Evolutionary conservation across 192 early-diverging fungal species (phyloP), one percentile per base, ranked within the genome.

Genomic region (Rhizoclosmatium sp.): DNA sequence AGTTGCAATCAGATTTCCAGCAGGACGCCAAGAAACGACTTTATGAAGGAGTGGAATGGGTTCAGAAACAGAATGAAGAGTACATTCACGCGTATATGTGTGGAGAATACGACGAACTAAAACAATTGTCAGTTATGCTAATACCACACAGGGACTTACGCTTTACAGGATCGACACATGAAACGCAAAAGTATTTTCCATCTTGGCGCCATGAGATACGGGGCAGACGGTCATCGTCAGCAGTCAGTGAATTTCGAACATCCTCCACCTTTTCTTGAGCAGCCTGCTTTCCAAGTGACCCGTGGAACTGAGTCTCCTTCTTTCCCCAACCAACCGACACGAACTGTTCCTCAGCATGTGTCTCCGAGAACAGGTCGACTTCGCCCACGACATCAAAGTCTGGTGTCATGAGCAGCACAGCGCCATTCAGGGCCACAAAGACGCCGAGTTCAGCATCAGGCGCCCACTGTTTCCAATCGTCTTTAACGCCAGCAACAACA

Each of bases 251-350:
- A n/a, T 45, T 42, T 10, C 42, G 19, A 79, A 83, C 49, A 85
- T 83, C 65, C 76, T 73, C 71, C 66, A 82, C 84, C 86, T 89
- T 78, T 82, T 80, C 71, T 42, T 75, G 40, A 2, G 93, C 92
- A 14, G 93, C 93, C 39, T 84, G 71, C 81, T 97, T 95, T 68
- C 94, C 95, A 62, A 86, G 93, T 21, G 92, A 90, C 60, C 98
- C 98, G 78, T 98, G 96, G 81, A 98, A 99, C 79, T 99, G 98
- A 10, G 98, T 99, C 81, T 97, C 97, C 67, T 94, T 95, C 56
- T 89, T 92, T 76, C 98, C 98, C 98, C 98, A 99, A 51, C 98
- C 98, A n/a, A 99, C 88, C 31, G 87, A 90, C 10, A 96, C 92
- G 12, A 86, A 89, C 39, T 84, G 83, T 70, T 0, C n/a, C 40